These are phyloP conservation scores for Solanum hybrid DNA, from an alignment of 305 asterid species.

Conservation along the genomic window DNA sequence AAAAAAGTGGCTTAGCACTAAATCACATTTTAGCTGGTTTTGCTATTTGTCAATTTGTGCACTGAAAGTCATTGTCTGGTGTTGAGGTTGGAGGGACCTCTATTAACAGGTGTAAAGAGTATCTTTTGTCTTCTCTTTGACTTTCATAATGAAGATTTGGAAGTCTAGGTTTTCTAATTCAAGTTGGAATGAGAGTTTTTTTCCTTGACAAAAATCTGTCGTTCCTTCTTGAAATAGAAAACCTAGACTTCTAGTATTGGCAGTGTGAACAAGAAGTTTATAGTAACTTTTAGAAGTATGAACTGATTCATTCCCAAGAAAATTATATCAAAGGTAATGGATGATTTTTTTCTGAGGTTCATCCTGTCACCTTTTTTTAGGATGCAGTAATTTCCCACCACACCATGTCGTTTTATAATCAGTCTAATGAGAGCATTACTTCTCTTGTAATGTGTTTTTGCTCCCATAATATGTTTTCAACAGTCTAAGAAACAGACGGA, in stretches of 20 bases:
- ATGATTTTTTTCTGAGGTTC: neutral
- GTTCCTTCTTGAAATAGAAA: neutral
- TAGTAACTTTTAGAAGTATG: neutral
- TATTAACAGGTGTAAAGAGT: neutral
- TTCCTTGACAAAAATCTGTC: neutral
- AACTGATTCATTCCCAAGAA: neutral
- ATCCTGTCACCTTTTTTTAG: neutral
- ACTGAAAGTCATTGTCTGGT: neutral
- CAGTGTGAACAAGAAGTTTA: neutral
- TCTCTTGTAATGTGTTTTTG: neutral
- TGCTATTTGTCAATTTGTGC: neutral
- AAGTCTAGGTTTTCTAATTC: neutral
- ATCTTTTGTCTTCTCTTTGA: neutral
- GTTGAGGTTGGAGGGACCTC: neutral
- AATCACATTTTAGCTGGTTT: neutral
- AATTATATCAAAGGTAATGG: neutral
- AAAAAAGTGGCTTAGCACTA: neutral
- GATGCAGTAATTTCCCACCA: neutral
- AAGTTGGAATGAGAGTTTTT: neutral
- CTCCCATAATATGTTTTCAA: neutral
- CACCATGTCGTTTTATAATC: neutral
- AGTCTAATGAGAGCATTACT: slow-evolving; percentile 1
- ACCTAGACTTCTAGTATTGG: neutral
- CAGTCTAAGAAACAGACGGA: neutral
- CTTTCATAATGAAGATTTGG: neutral